Base-by-base conservation (phyloP, 2,329 filamentous ascomycete genomes). In the Pyricularia grisea region DNA sequence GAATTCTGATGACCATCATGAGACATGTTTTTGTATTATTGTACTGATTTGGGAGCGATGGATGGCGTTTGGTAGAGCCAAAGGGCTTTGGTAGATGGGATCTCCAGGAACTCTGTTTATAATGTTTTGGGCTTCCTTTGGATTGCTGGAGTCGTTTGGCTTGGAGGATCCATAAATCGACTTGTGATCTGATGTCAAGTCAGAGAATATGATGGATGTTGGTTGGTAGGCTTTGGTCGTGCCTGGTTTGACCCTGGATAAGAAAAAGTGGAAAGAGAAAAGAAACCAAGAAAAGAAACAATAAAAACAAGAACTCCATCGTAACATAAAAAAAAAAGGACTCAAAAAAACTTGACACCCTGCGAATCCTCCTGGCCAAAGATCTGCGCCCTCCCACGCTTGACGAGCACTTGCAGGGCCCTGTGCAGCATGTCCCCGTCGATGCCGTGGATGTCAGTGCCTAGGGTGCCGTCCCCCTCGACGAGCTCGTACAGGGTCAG, bases 291-390 rank as follows among this genome's bases (percentile, higher is more conserved):
- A 42, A 42, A 50, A 5, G 7, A 20, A 50, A 11, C 20, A 50
- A 50, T 1, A n/a, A 50, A 50, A n/a, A n/a, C 42, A 14, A 14
- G 2, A 6, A 12, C 3, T 2, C 11, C 12, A 6, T 10, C 31
- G 9, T 10, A 10, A 33, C 31, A 10, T 33, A 33, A 10, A 6
- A 33, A 33, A n/a, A n/a, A n/a, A n/a, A n/a, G n/a, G n/a, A 10
- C 31, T 33, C 60, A 97, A 77, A 98, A 98, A 82, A 99, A 98
- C 82, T 99, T 99, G 72, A 98, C 93, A 75, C 95, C 95, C 75
- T 92, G 88, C 71, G 92, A 91, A 77, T 94, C 93, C 75, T 94
- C 93, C 68, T 88, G 87, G 42, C 94, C 94, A 81, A 99, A 98
- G 30, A 98, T 88, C 79, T 98, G 94, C 17, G 94, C 94, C 80